A percentile compares a stretch with the other conserved stretches of the same genome.
phyloP scores from a whole-genome alignment of 495 filamentous ascomycete genomes.

The Aspergillus haitiensis region DNA sequence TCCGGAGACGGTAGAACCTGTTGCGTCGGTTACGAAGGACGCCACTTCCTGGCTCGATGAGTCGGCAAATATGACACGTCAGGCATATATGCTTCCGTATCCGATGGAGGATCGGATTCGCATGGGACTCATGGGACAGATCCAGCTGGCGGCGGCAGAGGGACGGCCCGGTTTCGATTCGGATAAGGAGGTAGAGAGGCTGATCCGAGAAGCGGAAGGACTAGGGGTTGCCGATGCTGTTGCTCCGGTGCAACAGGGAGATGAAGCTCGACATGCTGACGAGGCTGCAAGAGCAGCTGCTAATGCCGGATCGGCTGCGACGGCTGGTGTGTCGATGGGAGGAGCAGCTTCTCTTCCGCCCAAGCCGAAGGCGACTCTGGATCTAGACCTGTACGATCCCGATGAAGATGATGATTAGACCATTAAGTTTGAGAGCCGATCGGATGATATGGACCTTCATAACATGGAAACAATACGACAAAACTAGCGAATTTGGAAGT shows the following conservation, averaged over 20 bases:
- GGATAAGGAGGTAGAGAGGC: slow-evolving; percentile 44
- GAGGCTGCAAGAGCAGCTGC: slow-evolving; percentile 42
- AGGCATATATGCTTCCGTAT: slow-evolving; percentile 49
- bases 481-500: no score
- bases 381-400: slow-evolving; percentile 49
- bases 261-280: slow-evolving; percentile 30
- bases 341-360: slow-evolving; percentile 27
- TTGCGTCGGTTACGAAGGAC: slow-evolving; percentile 45
- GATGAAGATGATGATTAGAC: slow-evolving; percentile 46
- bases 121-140: slow-evolving; percentile 49
- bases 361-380: slow-evolving; percentile 41
- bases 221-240: slow-evolving; percentile 34
- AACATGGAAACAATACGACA: no score
- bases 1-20: slow-evolving; percentile 32
- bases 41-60: slow-evolving; percentile 49
- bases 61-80: slow-evolving; percentile 44
- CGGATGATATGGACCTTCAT: no score
- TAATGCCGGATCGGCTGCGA: slow-evolving; percentile 36
- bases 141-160: slow-evolving; percentile 40
- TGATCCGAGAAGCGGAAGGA: slow-evolving; percentile 46
- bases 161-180: slow-evolving; percentile 33
- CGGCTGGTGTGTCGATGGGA: slow-evolving; percentile 14
- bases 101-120: slow-evolving; percentile 51
- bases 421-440: neutral
- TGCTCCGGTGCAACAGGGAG: slow-evolving; percentile 21